A percentile compares a stretch with the other conserved stretches of the same genome.
Conservation (phyloP, 129 eudicot species). For the Centrapalus pauciflorus region DNA sequence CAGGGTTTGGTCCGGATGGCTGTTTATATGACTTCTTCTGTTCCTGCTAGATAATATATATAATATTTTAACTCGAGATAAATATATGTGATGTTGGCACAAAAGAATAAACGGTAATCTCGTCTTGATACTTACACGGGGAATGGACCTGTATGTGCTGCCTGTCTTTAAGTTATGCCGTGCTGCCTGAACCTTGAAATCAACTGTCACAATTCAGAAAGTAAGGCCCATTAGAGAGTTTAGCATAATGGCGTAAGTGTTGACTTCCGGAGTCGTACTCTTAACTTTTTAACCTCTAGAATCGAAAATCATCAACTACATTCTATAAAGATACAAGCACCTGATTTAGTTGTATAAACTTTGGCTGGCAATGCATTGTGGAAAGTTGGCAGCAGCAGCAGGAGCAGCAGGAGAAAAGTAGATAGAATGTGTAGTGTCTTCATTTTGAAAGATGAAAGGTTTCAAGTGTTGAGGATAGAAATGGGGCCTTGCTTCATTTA, state of each 20-base stretch:
- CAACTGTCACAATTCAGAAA: conserved; percentile 26
- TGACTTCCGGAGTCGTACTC: conserved; percentile 1
- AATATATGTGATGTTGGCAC: neutral
- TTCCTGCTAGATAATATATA: conserved; percentile 25
- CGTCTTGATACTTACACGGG: conserved; percentile 21
- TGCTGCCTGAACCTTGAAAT: conserved; percentile 22
- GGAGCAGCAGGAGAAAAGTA: conserved; percentile 28
- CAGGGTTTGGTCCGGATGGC: conserved; percentile 70
- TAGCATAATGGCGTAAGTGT: neutral
- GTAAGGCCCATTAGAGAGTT: neutral
- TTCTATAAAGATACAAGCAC: neutral
- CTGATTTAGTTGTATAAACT: conserved; percentile 35
- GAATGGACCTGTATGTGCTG: conserved; percentile 14
- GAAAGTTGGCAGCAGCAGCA: conserved; percentile 20
- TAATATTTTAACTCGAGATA: neutral
- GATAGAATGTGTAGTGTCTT: conserved; percentile 18
- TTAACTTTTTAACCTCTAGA: neutral
- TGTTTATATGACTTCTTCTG: conserved; percentile 33
- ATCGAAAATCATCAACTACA: neutral
- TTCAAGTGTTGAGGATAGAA: conserved; percentile 12
- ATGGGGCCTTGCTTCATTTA: conserved; percentile 9
- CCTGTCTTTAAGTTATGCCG: conserved; percentile 20
- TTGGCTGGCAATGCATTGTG: conserved; percentile 1
- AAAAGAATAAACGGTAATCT: neutral
- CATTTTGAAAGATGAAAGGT: conserved; percentile 25